Evolutionary conservation across 129 eudicot genomes (phyloP), one percentile per base, ranked within the genome.

Genomic region (Heracleum sosnowskyi): DNA sequence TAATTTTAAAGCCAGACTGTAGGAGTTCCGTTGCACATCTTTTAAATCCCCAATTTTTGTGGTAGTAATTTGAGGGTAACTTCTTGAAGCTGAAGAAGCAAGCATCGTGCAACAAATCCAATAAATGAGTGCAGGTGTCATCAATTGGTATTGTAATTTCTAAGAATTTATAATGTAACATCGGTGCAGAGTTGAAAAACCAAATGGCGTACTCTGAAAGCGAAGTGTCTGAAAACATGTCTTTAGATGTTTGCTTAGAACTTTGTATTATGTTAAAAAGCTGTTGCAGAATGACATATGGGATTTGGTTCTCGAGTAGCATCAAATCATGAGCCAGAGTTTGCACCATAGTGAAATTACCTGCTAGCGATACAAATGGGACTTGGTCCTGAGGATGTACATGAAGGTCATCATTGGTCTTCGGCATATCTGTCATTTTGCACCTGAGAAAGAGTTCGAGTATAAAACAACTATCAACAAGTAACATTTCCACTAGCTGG

Each of bases 221-320:
- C 2, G 47, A 44, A 16, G 2, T 44, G 0, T 44, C 47, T 39
- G 41, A 39, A 39, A 7, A 39, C 55, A 47, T 47, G 1, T 47
- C 55, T 3, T 17, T 47, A 15, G 55, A 47, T 47, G 55, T 1
- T 4, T 37, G 4, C 11, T 35, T 9, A 0, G 13, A 20, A 7
- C 4, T n/a, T n/a, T 10, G 22, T 12, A 34, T 16, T 4, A 13
- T 34, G 22, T 12, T 8, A 29, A 72, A 42, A 46, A 72, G 42
- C n/a, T 9, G 26, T 5, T 39, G 76, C n/a, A 73, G 35, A 73
- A 73, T 6, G 4, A 12, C 51, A 8, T 39, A 73, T 12, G 51
- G 76, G 4, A 73, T 73, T 42, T 73, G 76, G 76, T 70, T 70
- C 75, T 70, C 75, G 28, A 70, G 11, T 35, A 72, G 47, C n/a